Conservation (phyloP, 495 filamentous ascomycete genomes). For the Aspergillus taichungensis region DNA sequence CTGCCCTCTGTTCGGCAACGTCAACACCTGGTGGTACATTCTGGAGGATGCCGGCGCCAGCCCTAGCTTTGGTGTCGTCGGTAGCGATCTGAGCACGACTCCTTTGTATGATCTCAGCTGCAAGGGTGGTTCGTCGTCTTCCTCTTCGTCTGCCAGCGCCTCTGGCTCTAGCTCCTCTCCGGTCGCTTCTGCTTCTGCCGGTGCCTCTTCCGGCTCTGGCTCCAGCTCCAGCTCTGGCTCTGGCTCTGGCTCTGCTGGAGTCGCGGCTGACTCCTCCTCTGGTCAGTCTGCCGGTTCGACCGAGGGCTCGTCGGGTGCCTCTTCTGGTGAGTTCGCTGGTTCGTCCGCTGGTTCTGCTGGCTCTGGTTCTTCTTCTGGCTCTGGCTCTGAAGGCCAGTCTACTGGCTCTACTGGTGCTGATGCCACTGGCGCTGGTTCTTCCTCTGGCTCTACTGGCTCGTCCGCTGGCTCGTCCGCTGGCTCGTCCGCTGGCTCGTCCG, state of each 20-base stretch:
- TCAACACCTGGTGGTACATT: conserved; percentile 69
- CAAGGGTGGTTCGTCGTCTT: conserved; percentile 21
- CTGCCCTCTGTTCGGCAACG: conserved; percentile 58
- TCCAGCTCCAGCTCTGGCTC: conserved; percentile 7
- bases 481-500: not conserved
- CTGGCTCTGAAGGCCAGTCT: not conserved
- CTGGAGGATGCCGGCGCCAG: conserved; percentile 58
- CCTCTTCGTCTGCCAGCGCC: conserved; percentile 10
- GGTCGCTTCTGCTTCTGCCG: not conserved
- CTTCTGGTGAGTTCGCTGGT: too few species aligned
- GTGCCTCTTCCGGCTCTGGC: conserved; percentile 9
- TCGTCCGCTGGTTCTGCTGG: not conserved
- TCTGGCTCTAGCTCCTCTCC: conserved; percentile 13
- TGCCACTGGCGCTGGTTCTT: not conserved
- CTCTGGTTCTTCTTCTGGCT: conserved; percentile 10
- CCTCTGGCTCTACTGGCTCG: too few species aligned
- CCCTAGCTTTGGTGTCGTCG: conserved; percentile 63
- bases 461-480: conserved; percentile 4
- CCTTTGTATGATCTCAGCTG: conserved; percentile 60
- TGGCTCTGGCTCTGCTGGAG: conserved; percentile 6
- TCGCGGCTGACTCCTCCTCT: not conserved
- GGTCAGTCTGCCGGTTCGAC: conserved; percentile 7
- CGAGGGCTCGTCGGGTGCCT: conserved; percentile 5
- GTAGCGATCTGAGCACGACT: conserved; percentile 43
- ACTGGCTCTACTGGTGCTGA: conserved; percentile 6